Evolutionary conservation across 805 yeast genomes (phyloP).

Genomic region (Ogataea wickerhamii): DNA sequence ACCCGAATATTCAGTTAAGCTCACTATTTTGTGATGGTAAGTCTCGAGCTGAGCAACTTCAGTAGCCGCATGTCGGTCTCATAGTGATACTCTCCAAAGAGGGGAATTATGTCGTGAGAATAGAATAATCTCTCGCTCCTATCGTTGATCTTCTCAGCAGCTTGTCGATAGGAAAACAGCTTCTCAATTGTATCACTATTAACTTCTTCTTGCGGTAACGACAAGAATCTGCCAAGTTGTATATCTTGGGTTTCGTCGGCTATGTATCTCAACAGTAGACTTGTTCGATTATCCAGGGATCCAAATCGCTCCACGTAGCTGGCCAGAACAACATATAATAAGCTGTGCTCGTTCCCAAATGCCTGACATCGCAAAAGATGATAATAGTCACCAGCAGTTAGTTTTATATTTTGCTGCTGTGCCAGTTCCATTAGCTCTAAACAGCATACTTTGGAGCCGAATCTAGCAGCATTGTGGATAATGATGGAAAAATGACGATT

Average conservation of each 20-base stretch:
- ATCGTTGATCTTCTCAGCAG: conserved; percentile 10
- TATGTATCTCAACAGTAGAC: conserved; percentile 7
- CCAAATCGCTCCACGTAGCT: conserved; percentile 10
- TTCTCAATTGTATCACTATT: conserved; percentile 4
- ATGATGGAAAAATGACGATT: conserved; percentile 16
- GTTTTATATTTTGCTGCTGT: conserved; percentile 2
- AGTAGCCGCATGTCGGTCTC: conserved; percentile 9
- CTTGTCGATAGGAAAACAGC: conserved; percentile 12
- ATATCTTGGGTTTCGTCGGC: conserved; percentile 13
- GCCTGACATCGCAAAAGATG: conserved; percentile 20
- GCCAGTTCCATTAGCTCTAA: conserved; percentile 12
- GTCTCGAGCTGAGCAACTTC: not conserved
- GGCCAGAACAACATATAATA: conserved; percentile 18
- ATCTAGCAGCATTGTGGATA: conserved; percentile 15
- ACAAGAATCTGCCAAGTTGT: conserved; percentile 10
- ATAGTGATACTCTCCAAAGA: conserved; percentile 13
- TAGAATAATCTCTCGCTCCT: conserved; percentile 14
- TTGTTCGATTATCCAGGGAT: conserved; percentile 2
- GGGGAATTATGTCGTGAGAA: conserved; percentile 7
- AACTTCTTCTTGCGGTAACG: not conserved
- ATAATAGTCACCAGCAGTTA: conserved; percentile 14
- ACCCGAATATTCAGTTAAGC: not conserved
- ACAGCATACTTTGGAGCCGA: conserved; percentile 20
- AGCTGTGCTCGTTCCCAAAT: conserved; percentile 26
- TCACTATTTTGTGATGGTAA: not conserved